Evolutionary conservation across 78 protist species (phyloP).

Genomic region (Cyanophora paradoxa): DNA sequence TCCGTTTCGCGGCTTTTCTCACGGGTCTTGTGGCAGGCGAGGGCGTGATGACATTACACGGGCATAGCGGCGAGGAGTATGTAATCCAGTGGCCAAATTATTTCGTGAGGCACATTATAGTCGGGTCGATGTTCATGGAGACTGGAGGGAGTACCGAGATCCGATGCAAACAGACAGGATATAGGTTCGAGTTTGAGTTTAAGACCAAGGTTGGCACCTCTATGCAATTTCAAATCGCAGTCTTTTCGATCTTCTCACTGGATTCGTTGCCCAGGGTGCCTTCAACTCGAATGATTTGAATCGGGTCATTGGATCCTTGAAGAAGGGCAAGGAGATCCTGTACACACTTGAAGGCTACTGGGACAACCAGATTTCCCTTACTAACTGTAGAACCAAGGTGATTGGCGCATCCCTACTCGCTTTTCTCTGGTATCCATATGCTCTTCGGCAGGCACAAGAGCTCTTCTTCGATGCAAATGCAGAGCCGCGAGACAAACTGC

Average conservation of each 20-base stretch:
- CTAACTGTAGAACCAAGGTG: constrained; percentile 10
- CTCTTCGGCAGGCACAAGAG: background rate
- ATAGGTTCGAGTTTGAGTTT: constrained; percentile 54
- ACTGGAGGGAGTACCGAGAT: constrained; percentile 42
- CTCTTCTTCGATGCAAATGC: background rate
- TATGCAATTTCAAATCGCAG: background rate
- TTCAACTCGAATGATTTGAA: constrained; percentile 73
- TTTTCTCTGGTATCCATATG: background rate
- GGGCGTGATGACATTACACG: constrained; percentile 17
- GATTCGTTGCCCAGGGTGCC: too few species aligned
- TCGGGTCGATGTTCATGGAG: constrained; percentile 31
- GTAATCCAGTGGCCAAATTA: constrained; percentile 50
- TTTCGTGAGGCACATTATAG: too few species aligned
- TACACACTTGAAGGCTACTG: constrained; percentile 41
- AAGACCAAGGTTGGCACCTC: constrained; percentile 44
- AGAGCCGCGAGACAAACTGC: too few species aligned
- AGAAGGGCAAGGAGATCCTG: constrained; percentile 22
- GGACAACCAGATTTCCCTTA: constrained; percentile 40
- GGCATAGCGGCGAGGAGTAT: constrained; percentile 48
- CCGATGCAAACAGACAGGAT: constrained; percentile 45
- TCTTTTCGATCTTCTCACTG: background rate
- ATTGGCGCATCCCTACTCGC: background rate
- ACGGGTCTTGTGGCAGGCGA: too few species aligned
- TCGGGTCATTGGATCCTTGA: constrained; percentile 48
- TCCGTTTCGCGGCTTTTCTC: background rate